phyloP scores from a whole-genome alignment of 1,284 basidiomycete genomes.

The Prillingera fragicola region DNA sequence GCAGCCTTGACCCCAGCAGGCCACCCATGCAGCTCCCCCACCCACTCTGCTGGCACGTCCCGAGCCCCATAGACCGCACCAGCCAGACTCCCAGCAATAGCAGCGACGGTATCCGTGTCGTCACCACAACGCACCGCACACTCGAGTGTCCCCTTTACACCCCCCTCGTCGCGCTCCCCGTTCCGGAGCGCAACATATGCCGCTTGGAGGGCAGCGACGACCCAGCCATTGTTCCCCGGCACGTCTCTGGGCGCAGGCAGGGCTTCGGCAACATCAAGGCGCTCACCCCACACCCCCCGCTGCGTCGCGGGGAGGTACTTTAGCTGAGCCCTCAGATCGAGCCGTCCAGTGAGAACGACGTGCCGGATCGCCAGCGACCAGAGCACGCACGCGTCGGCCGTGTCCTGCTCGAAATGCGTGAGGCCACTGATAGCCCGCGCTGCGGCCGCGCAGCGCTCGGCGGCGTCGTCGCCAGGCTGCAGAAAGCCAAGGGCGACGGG shows the following conservation, averaged over 20 bases:
- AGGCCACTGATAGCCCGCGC: conserved; percentile 1
- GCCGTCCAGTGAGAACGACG: conserved; percentile 2
- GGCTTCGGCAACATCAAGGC: background rate
- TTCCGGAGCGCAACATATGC: background rate
- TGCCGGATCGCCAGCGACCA: conserved; percentile 3
- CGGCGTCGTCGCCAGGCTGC: too few species aligned
- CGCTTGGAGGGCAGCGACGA: conserved; percentile 4
- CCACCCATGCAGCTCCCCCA: conserved; percentile 4
- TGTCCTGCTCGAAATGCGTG: conserved; percentile 4
- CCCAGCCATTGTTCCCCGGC: conserved; percentile 3
- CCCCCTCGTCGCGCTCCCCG: too few species aligned
- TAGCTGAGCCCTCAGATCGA: background rate
- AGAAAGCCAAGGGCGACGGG: conserved; percentile 3
- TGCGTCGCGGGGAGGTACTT: background rate
- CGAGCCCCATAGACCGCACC: conserved; percentile 1
- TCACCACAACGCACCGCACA: conserved; percentile 1
- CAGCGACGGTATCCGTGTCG: conserved; percentile 9
- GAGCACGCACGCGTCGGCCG: conserved; percentile 5
- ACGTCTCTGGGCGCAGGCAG: too few species aligned
- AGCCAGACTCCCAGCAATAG: conserved; percentile 3
- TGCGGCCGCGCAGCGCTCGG: background rate
- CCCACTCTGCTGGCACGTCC: conserved; percentile 1
- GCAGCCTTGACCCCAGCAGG: background rate
- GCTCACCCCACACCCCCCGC: background rate
- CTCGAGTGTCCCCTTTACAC: too few species aligned